A percentile compares a stretch with the other conserved stretches of the same genome.
Evolutionary conservation across 2,329 filamentous ascomycete species (phyloP).

Genomic region (Aureobasidium subglaciale): DNA sequence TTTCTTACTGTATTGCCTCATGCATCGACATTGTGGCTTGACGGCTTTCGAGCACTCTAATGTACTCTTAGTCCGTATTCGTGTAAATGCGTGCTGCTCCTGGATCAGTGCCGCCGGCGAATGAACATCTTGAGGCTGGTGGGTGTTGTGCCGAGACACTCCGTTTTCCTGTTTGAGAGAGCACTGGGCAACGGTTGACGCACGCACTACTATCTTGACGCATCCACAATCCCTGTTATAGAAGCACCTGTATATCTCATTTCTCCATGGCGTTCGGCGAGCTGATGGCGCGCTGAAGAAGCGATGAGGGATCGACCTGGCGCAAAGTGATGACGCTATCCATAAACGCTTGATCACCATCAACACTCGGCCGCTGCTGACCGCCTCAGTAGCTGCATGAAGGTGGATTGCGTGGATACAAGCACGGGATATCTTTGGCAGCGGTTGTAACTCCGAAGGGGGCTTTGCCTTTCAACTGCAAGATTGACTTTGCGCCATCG

Average conservation of each 20-base stretch:
- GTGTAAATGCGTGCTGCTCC: not conserved
- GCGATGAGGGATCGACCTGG: not conserved
- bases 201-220: not conserved
- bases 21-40: slow-evolving; percentile 4
- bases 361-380: not conserved
- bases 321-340: slow-evolving; percentile 5
- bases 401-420: not conserved
- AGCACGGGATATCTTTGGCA: not conserved
- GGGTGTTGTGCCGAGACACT: slow-evolving; percentile 3
- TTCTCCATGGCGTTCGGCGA: not conserved
- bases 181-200: slow-evolving; percentile 7
- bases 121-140: not conserved
- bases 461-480: slow-evolving; percentile 1
- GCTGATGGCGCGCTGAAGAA: not conserved
- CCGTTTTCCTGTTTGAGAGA: slow-evolving; percentile 9
- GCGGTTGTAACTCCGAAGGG: slow-evolving; percentile 4
- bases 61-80: not conserved
- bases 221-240: slow-evolving; percentile 4
- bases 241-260: not conserved
- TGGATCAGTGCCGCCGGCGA: not conserved
- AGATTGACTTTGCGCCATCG: slow-evolving; percentile 14
- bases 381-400: not conserved
- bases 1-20: not conserved
- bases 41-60: not conserved
- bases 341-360: not conserved